Base-by-base conservation (phyloP, 352 stramenopile species). In the Pythium rishiriense region DNA sequence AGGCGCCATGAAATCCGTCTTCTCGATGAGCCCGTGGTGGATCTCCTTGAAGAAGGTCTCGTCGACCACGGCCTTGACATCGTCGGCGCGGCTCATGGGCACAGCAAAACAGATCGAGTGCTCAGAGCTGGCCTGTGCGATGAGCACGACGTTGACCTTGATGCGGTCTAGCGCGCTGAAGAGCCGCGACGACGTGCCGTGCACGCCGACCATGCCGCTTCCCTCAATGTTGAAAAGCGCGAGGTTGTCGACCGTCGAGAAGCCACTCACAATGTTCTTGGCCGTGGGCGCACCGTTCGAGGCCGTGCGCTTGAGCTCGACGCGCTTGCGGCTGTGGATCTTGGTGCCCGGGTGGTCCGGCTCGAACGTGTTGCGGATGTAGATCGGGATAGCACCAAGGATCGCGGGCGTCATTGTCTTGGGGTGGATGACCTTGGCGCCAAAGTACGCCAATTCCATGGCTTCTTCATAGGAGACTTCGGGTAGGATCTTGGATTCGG, bases 381-480 rank as follows among this genome's bases (percentile, higher is more conserved):
- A 98, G 62, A 99, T 98, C 6, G 97, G 97, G 62, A 99, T 98
- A 67, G 76, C 89, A n/a, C 91, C 84, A 17, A 81, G 60, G 28
- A 96, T 85, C 24, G 87, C 88, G 4, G 93, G 92, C 14, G 79
- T 88, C 96, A 99, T 99, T 31, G 96, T 97, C 83, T 98, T 98
- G 7, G 97, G 97, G 70, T 99, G 96, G 19, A 99, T 88, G 33
- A 99, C 97, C 73, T 99, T 98, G 15, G 97, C 97, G 26, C 97
- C 97, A 74, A 99, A 99, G 72, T 98, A 99, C 10, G 96, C 97
- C 28, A 99, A 81, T 77, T 99, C 97, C 93, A 99, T 98, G 37
- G 97, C 97, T 75, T 99, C 96, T 69, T 98, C 94, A 77, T 99
- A 99, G 29, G 87, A 98, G 19, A 99, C 81, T 69, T 98, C 85